Percentiles rank a stretch among this genome's conserved stretches.
Evolutionary conservation across 306 rosid species (phyloP).

Genomic region (Cajanus cajan): DNA sequence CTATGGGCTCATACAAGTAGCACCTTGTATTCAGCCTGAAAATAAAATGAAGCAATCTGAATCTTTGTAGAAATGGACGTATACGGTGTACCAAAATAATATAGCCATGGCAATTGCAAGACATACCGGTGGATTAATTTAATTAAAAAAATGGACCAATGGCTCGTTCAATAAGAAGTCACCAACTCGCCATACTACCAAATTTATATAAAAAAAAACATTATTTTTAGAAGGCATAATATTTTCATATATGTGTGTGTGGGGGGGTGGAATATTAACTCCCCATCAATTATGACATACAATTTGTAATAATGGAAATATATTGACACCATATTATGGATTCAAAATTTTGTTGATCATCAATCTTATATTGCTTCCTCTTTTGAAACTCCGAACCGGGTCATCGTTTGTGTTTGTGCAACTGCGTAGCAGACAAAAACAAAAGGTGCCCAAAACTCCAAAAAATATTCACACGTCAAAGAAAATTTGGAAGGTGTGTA

Average conservation of each 20-base stretch:
- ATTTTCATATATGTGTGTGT: too few relatives aligned
- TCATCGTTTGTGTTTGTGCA: background rate
- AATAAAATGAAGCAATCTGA: background rate
- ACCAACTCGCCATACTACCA: background rate
- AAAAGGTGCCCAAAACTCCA: background rate
- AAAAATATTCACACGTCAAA: conserved; percentile 16
- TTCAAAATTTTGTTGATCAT: background rate
- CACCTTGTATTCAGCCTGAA: conserved; percentile 21
- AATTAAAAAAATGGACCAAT: background rate
- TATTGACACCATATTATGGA: background rate
- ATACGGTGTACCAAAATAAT: background rate
- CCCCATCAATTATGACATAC: background rate
- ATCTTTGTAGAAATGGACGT: conserved; percentile 27
- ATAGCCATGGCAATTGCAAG: background rate
- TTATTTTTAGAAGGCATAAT: too few relatives aligned
- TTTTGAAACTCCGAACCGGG: background rate
- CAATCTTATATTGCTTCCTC: background rate
- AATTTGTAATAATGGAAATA: background rate
- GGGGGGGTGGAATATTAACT: background rate
- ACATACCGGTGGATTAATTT: background rate
- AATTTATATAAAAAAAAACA: too few relatives aligned
- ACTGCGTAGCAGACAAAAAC: background rate
- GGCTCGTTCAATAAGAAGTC: background rate
- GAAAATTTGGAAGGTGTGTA: conserved; percentile 8
- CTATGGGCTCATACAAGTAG: conserved; percentile 10